Evolutionary conservation across 78 protist species (phyloP).

Genomic region (Blattamonas nauphoetae): DNA sequence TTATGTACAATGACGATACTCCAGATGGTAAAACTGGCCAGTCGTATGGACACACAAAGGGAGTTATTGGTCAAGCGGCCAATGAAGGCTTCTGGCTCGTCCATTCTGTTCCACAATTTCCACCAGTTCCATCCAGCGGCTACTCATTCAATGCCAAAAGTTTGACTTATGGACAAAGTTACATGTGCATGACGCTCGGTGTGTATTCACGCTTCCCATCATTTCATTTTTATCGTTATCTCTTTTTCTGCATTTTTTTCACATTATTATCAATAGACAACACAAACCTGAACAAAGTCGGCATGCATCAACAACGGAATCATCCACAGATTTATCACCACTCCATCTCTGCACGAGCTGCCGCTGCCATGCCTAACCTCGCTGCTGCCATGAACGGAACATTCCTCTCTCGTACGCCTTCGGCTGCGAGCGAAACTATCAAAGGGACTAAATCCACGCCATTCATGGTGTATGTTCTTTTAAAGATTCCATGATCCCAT

Average conservation of each 20-base stretch:
- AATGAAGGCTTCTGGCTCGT: background rate
- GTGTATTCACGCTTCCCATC: background rate
- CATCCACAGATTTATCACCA: background rate
- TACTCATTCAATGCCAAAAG: background rate
- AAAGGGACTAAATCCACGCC: too few species aligned
- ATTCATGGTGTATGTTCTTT: too few species aligned
- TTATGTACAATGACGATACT: background rate
- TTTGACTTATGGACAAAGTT: background rate
- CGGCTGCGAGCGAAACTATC: background rate
- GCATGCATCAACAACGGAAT: background rate
- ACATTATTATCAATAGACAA: too few species aligned
- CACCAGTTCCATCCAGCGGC: background rate
- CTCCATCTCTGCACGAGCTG: background rate
- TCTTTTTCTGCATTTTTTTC: too few species aligned
- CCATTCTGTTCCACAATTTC: background rate
- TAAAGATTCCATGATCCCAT: too few species aligned
- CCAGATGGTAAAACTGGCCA: background rate
- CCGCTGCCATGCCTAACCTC: background rate
- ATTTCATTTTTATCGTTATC: background rate
- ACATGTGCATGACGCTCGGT: slow-evolving; percentile 5
- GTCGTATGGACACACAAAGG: slow-evolving; percentile 14
- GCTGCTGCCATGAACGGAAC: background rate
- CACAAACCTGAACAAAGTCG: background rate
- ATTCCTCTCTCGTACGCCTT: background rate
- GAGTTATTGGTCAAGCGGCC: background rate